Evolutionary conservation across 116 monocot genomes (phyloP).

Genomic region (Iris pallida): DNA sequence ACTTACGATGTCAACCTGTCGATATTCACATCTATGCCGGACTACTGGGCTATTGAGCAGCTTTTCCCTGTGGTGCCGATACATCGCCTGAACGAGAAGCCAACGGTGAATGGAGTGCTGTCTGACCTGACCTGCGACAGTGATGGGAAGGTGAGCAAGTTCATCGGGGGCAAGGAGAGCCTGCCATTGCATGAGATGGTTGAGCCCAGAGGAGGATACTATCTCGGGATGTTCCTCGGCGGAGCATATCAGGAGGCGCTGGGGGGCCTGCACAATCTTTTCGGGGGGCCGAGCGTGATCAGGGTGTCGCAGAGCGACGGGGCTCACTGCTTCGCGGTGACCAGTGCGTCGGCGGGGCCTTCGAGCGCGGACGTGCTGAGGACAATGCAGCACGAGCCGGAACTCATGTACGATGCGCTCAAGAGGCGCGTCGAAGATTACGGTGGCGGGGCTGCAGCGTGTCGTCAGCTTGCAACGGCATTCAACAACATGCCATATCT

Average conservation of each 20-base stretch:
- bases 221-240: constrained; percentile 91
- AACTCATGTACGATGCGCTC: constrained; percentile 78
- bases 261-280: constrained; percentile 89
- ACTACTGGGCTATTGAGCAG: constrained; percentile 91
- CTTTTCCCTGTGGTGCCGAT: constrained; percentile 83
- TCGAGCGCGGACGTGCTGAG: constrained; percentile 82
- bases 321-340: constrained; percentile 76
- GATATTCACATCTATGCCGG: constrained; percentile 81
- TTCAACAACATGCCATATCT: too few relatives aligned
- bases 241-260: constrained; percentile 97
- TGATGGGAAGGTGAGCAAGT: constrained; percentile 73
- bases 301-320: constrained; percentile 79
- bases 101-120: constrained; percentile 52
- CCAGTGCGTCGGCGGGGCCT: constrained; percentile 56
- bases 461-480: too few relatives aligned
- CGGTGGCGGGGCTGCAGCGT: background rate
- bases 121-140: constrained; percentile 89
- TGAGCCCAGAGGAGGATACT: constrained; percentile 37
- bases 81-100: constrained; percentile 67
- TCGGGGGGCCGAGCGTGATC: constrained; percentile 86
- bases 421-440: constrained; percentile 50
- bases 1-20: constrained; percentile 78
- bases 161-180: constrained; percentile 63
- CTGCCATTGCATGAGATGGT: constrained; percentile 72
- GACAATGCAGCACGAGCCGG: constrained; percentile 82